Evolutionary conservation across 2,329 filamentous ascomycete species (phyloP).

Genomic region (Sarocladiaceae sp.): DNA sequence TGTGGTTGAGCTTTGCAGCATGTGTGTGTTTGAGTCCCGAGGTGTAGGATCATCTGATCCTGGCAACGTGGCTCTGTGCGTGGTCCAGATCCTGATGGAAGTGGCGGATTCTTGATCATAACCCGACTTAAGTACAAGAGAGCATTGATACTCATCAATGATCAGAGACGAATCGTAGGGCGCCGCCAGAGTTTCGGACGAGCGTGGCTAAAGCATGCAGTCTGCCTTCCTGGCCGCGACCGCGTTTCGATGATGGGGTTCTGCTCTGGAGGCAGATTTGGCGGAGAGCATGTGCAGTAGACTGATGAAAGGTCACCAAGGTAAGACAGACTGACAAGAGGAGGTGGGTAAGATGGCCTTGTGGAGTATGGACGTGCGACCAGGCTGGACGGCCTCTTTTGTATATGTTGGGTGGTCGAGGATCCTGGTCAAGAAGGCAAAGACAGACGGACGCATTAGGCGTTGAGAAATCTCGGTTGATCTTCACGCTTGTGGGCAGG

Average conservation of each 20-base stretch:
- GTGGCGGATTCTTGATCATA: too few relatives aligned
- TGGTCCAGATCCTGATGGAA: neutral
- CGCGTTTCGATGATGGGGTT: neutral
- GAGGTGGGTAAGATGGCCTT: conserved; percentile 2
- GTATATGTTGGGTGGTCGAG: conserved; percentile 3
- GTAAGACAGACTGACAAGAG: neutral
- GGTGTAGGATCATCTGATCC: too few relatives aligned
- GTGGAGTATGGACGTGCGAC: conserved; percentile 3
- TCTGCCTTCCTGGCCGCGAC: conserved; percentile 10
- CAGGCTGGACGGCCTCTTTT: conserved; percentile 7
- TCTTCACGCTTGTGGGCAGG: conserved; percentile 7
- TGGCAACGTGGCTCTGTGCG: too few relatives aligned
- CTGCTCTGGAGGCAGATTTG: neutral
- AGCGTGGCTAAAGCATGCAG: conserved; percentile 4
- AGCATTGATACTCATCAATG: too few relatives aligned
- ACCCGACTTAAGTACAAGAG: neutral
- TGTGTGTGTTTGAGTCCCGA: too few relatives aligned
- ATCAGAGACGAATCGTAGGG: neutral
- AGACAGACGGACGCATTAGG: conserved; percentile 1
- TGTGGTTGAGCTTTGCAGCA: too few relatives aligned
- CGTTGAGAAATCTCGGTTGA: conserved; percentile 5
- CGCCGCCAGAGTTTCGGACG: neutral
- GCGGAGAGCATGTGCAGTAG: neutral
- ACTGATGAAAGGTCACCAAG: neutral
- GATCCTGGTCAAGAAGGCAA: neutral